Evolutionary conservation across 129 eudicot species (phyloP).

Genomic region (Artemisia argyi): DNA sequence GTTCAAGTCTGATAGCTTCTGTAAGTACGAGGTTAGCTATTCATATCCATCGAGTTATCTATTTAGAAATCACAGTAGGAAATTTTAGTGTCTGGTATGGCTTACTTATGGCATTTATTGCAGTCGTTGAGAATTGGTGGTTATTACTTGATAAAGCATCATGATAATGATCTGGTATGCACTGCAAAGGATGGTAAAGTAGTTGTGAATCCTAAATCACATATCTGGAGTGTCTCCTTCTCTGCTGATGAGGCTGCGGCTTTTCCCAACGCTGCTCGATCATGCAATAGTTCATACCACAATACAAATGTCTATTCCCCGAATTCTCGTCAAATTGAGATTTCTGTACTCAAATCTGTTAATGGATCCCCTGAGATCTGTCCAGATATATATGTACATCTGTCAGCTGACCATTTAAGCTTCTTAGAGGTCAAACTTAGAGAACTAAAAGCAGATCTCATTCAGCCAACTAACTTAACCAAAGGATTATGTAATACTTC

Average conservation of each 20-base stretch:
- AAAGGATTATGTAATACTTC: slow-evolving; percentile 29
- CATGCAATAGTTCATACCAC: too few species aligned
- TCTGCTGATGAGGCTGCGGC: slow-evolving; percentile 32
- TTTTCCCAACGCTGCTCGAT: slow-evolving; percentile 22
- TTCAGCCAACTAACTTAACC: slow-evolving; percentile 36
- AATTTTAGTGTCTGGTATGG: not conserved
- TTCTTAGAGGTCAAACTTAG: slow-evolving; percentile 41
- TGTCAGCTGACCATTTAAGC: slow-evolving; percentile 42
- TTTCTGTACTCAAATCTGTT: not conserved
- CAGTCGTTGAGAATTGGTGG: slow-evolving; percentile 68
- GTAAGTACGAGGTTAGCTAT: slow-evolving; percentile 58
- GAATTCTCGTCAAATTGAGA: too few species aligned
- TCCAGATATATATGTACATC: slow-evolving; percentile 44
- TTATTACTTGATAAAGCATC: slow-evolving; percentile 58
- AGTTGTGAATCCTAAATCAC: slow-evolving; percentile 36
- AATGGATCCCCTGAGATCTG: slow-evolving; percentile 22
- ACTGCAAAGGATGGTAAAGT: slow-evolving; percentile 37
- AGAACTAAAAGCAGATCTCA: slow-evolving; percentile 28
- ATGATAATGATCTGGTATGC: slow-evolving; percentile 45
- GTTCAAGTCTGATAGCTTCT: slow-evolving; percentile 55
- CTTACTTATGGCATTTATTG: slow-evolving; percentile 23
- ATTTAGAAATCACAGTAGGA: not conserved
- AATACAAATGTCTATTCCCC: too few species aligned
- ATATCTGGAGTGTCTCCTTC: slow-evolving; percentile 56
- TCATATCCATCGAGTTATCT: slow-evolving; percentile 12